A percentile compares a stretch with the other conserved stretches of the same genome.
These are phyloP conservation scores for Porpolomopsis calyptriformis DNA, from an alignment of 768 basidiomycete species.

Conservation along the genomic window DNA sequence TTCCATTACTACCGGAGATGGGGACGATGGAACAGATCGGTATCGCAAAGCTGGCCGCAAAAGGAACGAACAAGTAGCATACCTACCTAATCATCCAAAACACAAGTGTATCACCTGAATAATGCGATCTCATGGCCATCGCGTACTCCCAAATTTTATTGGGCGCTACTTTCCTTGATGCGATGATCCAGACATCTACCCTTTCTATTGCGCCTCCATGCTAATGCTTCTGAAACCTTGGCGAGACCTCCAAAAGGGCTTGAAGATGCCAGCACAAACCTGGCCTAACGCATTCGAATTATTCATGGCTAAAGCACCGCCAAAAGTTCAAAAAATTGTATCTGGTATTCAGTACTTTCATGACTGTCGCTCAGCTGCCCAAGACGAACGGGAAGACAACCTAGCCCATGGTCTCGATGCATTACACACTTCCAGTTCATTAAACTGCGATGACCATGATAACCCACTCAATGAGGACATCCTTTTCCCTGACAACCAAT, in stretches of 20 bases:
- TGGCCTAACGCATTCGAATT: conserved; percentile 2
- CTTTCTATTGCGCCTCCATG: conserved; percentile 25
- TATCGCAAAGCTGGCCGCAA: too few relatives aligned
- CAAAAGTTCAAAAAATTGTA: conserved; percentile 4
- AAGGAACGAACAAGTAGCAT: not conserved
- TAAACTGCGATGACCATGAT: not conserved
- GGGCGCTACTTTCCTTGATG: conserved; percentile 24
- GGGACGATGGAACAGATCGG: too few relatives aligned
- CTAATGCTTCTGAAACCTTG: conserved; percentile 11
- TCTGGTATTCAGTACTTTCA: conserved; percentile 10
- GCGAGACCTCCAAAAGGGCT: not conserved
- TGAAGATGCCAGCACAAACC: not conserved
- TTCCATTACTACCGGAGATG: too few relatives aligned
- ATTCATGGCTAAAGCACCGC: not conserved
- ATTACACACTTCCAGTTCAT: too few relatives aligned
- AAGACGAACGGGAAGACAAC: not conserved
- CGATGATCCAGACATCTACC: conserved; percentile 14
- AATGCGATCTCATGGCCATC: conserved; percentile 14
- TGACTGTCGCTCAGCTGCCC: conserved; percentile 2
- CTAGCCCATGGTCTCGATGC: too few relatives aligned
- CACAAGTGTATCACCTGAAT: not conserved
- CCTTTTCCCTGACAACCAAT: not conserved
- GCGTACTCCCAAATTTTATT: conserved; percentile 26
- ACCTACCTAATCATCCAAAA: not conserved
- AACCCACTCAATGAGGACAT: not conserved